Base-by-base conservation (phyloP, 352 stramenopile genomes). In the Pythium insidiosum region DNA sequence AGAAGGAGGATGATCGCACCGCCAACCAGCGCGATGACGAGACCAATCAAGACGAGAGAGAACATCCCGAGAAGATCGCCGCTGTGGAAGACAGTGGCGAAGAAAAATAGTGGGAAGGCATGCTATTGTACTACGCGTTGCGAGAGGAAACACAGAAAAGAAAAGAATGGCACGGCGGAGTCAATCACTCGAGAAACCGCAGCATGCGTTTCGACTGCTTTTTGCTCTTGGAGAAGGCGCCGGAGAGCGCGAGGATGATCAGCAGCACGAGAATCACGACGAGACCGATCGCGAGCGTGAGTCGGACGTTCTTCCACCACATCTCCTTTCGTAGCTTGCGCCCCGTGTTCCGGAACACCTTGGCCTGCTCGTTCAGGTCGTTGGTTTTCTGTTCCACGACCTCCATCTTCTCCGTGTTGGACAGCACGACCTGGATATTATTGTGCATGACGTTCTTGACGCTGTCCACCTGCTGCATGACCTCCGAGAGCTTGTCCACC, bases 351-450 rank as follows among this genome's bases (percentile, higher is more conserved):
- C 76, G 73, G 37, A 90, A 93, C 28, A 90, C 75, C 47, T 90
- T 93, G 53, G 77, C 80, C 39, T 93, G 80, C 49, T 90, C 77
- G 54, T 83, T 90, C 38, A 93, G 63, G 52, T 90, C 80, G 48
- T 87, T 90, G 36, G 77, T 87, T 58, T 90, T 93, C 47, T 90
- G 77, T 53, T 93, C 77, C 12, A 93, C 75, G 23, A 84, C 66
- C 40, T 93, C 77, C 75, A 93, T 89, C 59, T 93, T 93, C 61
- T 93, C 80, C 12, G 77, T 93, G 59, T 90, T 90, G 30, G 73
- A 81, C 18, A 93, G 53, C 38, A 90, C 80, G 31, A 93, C 73
- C 41, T 93, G 73, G 39, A 93, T 90, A 50, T 89, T 93, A 45
- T 90, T 81, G 62, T 90, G 77, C 80, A 93, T 93, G 34, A 87